phyloP scores from a whole-genome alignment of 352 stramenopile genomes.

The Thalassiosira sp. region DNA sequence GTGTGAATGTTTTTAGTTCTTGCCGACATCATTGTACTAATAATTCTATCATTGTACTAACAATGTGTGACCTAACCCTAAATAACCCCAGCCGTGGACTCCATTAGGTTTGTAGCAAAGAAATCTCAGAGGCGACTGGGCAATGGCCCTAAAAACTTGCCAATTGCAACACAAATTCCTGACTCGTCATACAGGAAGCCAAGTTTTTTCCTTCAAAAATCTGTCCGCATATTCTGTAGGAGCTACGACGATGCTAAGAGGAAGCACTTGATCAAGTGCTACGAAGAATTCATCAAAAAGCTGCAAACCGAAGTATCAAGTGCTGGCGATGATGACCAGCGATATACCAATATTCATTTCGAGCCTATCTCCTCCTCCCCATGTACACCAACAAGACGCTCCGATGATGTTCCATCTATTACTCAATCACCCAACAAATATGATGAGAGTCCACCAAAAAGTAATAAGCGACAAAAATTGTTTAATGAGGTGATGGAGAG shows the following conservation, averaged over 20 bases:
- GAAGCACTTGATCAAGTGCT: constrained; percentile 26
- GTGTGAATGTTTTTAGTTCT: neutral
- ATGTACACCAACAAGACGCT: neutral
- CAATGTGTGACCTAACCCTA: neutral
- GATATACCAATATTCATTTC: constrained; percentile 2
- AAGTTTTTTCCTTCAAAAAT: constrained; percentile 45
- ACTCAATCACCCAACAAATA: constrained; percentile 1
- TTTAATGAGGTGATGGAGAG: neutral
- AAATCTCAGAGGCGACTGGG: constrained; percentile 35
- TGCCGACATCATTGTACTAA: neutral
- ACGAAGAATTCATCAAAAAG: constrained; percentile 16
- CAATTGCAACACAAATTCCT: constrained; percentile 41
- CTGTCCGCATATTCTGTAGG: constrained; percentile 62
- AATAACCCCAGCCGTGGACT: constrained; percentile 35
- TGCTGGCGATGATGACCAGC: neutral
- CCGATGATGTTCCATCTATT: constrained; percentile 2
- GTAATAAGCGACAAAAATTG: neutral
- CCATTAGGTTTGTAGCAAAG: constrained; percentile 68
- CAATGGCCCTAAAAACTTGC: constrained; percentile 44
- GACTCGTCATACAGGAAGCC: constrained; percentile 46
- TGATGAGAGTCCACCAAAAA: neutral
- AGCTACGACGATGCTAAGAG: constrained; percentile 27
- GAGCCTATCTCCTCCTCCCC: neutral
- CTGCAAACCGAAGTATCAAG: constrained; percentile 2
- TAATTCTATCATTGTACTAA: neutral